Percentiles rank a stretch among this genome's conserved stretches.
Conservation (phyloP, 2,329 filamentous ascomycete species). For the Ceratocystis cacaofunesta region DNA sequence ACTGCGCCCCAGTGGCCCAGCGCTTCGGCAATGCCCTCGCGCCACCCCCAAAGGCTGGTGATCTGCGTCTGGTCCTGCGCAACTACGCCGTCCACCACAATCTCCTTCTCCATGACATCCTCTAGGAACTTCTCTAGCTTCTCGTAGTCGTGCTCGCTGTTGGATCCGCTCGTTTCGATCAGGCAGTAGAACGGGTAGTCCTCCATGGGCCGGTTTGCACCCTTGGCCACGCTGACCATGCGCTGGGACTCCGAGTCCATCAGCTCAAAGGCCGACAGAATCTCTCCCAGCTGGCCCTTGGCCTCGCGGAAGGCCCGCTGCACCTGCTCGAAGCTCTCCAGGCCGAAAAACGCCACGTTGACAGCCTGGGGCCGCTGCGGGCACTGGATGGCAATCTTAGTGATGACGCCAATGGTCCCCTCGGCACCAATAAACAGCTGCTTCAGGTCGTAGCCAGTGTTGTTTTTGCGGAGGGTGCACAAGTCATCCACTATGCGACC, state of each 20-base stretch:
- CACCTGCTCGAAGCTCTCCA: conserved; percentile 80
- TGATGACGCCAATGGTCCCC: conserved; percentile 89
- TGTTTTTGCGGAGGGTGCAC: conserved; percentile 84
- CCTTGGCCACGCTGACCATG: conserved; percentile 58
- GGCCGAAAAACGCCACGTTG: conserved; percentile 88
- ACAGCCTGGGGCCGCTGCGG: conserved; percentile 75
- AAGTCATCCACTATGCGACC: conserved; percentile 86
- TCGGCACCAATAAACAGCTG: conserved; percentile 93
- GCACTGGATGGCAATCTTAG: conserved; percentile 75
- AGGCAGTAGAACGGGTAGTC: conserved; percentile 91
- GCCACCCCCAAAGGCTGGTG: conserved; percentile 73
- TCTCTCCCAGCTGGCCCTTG: conserved; percentile 81
- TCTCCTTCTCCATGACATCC: conserved; percentile 74
- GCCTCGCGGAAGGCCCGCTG: conserved; percentile 76
- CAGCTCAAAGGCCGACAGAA: conserved; percentile 91
- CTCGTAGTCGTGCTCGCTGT: conserved; percentile 79
- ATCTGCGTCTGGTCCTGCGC: conserved; percentile 89
- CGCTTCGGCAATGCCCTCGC: conserved; percentile 83
- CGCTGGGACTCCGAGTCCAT: conserved; percentile 81
- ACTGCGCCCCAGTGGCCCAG: conserved; percentile 83
- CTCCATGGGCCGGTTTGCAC: conserved; percentile 67
- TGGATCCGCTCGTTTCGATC: conserved; percentile 90
- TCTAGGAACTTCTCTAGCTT: conserved; percentile 87
- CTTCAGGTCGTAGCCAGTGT: conserved; percentile 95
- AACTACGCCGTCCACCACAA: conserved; percentile 77